Evolutionary conservation across 345 rosid genomes (phyloP).

Genomic region (Sisymbrium altissimum): DNA sequence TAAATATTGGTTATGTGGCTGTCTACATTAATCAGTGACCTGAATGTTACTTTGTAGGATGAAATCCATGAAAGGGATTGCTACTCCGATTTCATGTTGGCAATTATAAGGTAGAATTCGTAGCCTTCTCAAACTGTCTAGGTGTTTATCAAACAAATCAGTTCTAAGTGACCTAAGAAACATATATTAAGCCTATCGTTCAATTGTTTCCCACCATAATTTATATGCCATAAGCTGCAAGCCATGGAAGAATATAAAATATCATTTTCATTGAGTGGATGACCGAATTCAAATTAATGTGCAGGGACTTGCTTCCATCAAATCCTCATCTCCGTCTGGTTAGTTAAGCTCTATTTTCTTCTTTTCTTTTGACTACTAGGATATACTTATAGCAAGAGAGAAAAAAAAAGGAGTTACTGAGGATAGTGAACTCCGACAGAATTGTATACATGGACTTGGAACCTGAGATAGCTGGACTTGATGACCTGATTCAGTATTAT

Average conservation of each 20-base stretch:
- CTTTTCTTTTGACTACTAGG: constrained; percentile 1
- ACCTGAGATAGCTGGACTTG: constrained; percentile 6
- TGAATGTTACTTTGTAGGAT: constrained; percentile 57
- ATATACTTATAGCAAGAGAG: not conserved
- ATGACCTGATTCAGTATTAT: not conserved
- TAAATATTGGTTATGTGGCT: constrained; percentile 18
- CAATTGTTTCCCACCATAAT: not conserved
- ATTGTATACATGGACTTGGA: not conserved
- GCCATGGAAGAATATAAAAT: not conserved
- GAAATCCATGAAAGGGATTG: constrained; percentile 98
- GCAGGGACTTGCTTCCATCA: constrained; percentile 85
- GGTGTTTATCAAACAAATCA: not conserved
- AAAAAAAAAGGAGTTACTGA: not conserved
- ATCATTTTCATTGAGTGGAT: not conserved
- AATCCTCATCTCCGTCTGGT: constrained; percentile 90
- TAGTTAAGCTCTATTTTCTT: constrained; percentile 35
- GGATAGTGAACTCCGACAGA: not conserved
- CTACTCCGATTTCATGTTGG: constrained; percentile 90
- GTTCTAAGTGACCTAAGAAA: not conserved
- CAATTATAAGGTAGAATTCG: constrained; percentile 67
- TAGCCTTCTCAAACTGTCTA: constrained; percentile 9
- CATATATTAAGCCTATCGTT: not conserved
- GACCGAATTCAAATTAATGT: not conserved
- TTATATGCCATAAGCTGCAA: too few species aligned
- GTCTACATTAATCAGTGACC: constrained; percentile 18